Percentiles rank a stretch among this genome's conserved stretches.
phyloP scores from a whole-genome alignment of 106 monocot species.

The Allium cepa region DNA sequence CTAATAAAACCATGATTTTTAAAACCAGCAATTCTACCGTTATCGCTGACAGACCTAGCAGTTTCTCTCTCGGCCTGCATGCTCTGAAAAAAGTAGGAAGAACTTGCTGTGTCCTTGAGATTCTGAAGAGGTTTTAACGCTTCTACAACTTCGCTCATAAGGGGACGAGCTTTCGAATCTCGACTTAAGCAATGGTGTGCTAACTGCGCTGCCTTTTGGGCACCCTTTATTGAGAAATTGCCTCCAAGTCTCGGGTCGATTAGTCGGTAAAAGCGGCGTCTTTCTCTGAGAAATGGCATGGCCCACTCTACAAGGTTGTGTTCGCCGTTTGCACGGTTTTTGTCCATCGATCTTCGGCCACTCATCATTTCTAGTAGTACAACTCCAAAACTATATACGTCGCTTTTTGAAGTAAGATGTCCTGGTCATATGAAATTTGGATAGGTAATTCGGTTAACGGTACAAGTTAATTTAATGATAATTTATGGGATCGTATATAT shows the following conservation, averaged over 20 bases:
- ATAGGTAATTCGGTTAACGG: too few relatives aligned
- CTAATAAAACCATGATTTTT: conserved; percentile 12
- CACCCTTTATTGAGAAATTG: conserved; percentile 14
- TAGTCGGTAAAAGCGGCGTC: conserved; percentile 8
- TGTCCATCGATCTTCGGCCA: conserved; percentile 64
- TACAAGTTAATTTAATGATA: too few relatives aligned
- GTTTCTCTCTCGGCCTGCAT: conserved; percentile 1
- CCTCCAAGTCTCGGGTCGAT: conserved; percentile 14
- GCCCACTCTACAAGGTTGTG: conserved; percentile 15
- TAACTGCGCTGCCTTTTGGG: conserved; percentile 11
- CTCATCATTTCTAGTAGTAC: conserved; percentile 87
- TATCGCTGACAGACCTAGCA: background rate
- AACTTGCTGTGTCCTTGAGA: conserved; percentile 13
- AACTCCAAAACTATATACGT: conserved; percentile 89
- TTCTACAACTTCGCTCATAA: conserved; percentile 17
- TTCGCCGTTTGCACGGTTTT: conserved; percentile 11
- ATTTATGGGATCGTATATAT: too few relatives aligned
- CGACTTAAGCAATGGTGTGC: conserved; percentile 9
- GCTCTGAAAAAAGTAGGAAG: conserved; percentile 7
- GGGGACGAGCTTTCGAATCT: conserved; percentile 14
- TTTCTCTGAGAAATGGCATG: conserved; percentile 6
- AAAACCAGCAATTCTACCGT: conserved; percentile 5
- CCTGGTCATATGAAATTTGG: conserved; percentile 17
- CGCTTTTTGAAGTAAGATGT: conserved; percentile 79
- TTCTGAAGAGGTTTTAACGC: background rate